Evolutionary conservation across 2,329 filamentous ascomycete genomes (phyloP), one percentile per base, ranked within the genome.

Genomic region (Paradendryphiella salina): DNA sequence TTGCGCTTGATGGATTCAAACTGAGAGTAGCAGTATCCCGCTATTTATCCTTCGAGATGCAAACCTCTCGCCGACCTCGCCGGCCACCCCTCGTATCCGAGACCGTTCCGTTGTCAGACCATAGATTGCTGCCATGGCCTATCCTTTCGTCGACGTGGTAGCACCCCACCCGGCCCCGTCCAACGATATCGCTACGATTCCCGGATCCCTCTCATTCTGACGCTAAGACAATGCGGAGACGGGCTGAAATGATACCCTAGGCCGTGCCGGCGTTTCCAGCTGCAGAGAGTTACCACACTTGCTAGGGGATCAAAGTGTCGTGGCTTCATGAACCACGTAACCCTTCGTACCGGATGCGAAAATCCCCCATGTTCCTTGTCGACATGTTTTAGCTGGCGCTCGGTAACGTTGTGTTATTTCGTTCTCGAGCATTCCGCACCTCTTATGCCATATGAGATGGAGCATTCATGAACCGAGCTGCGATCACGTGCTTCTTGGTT

Each of bases 151-250:
- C 68, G 63, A 71, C 66, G 66, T 71, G 72, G 71, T 74, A 63
- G 61, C 62, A 73, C 73, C 71, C 72, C 73, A 73, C 73, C 64
- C 55, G 46, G 50, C 57, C 51, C 56, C 61, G 64, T 71, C 76
- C 76, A 78, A 78, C 76, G 61, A 73, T 67, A 70, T 71, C 56
- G 71, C 72, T 65, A 72, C 75, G 72, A 76, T 76, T 69, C 62
- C 67, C 70, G 71, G 71, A 70, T 70, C 66, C 68, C 70, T 67
- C 59, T 71, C 71, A 60, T 71, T 71, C 64, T 70, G 70, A 70
- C 74, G 73, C 74, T 76, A 77, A 66, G 71, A 62, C 61, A 67
- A 65, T 69, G 69, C 67, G 69, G 63, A 71, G 66, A 71, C 69
- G 64, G 61, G 70, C 69, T 75, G 72, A 71, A 72, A 75, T 75